Base-by-base conservation (phyloP, 164 flowering plant species). In the Piper betle region DNA sequence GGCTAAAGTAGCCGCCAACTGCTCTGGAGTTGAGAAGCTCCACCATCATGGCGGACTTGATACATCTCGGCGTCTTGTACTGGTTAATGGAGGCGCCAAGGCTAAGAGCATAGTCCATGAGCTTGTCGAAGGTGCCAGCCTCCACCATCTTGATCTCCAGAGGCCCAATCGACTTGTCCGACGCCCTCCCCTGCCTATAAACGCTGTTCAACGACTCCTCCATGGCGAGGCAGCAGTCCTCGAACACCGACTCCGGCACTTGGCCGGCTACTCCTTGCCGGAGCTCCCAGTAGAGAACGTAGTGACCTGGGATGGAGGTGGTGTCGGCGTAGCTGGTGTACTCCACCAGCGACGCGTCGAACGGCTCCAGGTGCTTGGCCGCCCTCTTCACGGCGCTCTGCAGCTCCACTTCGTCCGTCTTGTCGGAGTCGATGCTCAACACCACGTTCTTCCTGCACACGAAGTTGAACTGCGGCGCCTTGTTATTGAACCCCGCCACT, bases 71-170 rank as follows among this genome's bases (percentile, higher is more conserved):
- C 0, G 98, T 81, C 74, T 93, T 93, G 73, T 93, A 93, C 82
- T 93, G 98, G 63, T 89, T 86, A 3, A 93, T 90, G 5, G 98
- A 93, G 11, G 97, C 97, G 6, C 96, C 98, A 12, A 75, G 58
- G 74, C 90, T 86, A n/a, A 93, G 79, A 19, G 97, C 96, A 68
- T 81, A 89, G 75, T 93, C 98, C 98, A 93, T 93, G 39, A 93
- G 86, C 80, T 90, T 90, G 64, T 93, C 99, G 57, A 93, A 93
- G 0, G 97, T 88, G 55, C 97, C 97, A 0, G 56, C 5, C 53
- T 86, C 91, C 4, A 90, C 99, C 4, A 90, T 72, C 86, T 72
- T 90, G 53, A 93, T 81, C 83, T 93, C 98, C 2, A 93, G 80
- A 0, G 98, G 83, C 7, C 95, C 97, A 46, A 93, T 93, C 0